Percentiles rank a stretch among this genome's conserved stretches.
Evolutionary conservation across 306 rosid species (phyloP).

Genomic region (Acacia acuminata): DNA sequence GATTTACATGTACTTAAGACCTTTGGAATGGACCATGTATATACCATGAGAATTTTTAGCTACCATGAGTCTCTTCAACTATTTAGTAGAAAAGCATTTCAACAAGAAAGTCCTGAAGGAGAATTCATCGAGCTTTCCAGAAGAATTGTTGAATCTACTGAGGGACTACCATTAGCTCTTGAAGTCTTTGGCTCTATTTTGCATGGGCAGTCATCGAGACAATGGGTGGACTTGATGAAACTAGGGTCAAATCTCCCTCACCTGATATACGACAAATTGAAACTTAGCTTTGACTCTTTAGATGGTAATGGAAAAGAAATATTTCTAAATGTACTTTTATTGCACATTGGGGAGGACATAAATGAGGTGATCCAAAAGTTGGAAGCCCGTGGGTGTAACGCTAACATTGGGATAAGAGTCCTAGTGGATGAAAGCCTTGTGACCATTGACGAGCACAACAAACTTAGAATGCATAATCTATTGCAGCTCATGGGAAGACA

Average conservation of each 20-base stretch:
- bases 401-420: not conserved
- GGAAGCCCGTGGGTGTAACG: not conserved
- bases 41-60: not conserved
- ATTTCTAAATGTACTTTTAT: not conserved
- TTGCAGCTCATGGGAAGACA: not conserved
- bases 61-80: not conserved
- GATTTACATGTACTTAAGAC: not conserved
- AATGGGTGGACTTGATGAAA: not conserved
- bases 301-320: not conserved
- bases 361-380: not conserved
- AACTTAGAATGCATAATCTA: not conserved
- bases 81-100: not conserved
- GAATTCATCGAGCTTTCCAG: not conserved
- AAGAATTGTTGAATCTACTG: not conserved
- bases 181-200: not conserved
- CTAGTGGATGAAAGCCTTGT: not conserved
- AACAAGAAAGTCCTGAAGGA: not conserved
- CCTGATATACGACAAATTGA: not conserved
- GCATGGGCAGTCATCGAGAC: not conserved
- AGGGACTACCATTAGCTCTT: not conserved
- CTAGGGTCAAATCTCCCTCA: not conserved
- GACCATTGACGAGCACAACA: not conserved
- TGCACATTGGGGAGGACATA: not conserved
- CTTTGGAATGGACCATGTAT: not conserved
- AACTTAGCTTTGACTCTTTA: not conserved